Base-by-base conservation (phyloP, 768 basidiomycete genomes). In the Podaxis sp. region DNA sequence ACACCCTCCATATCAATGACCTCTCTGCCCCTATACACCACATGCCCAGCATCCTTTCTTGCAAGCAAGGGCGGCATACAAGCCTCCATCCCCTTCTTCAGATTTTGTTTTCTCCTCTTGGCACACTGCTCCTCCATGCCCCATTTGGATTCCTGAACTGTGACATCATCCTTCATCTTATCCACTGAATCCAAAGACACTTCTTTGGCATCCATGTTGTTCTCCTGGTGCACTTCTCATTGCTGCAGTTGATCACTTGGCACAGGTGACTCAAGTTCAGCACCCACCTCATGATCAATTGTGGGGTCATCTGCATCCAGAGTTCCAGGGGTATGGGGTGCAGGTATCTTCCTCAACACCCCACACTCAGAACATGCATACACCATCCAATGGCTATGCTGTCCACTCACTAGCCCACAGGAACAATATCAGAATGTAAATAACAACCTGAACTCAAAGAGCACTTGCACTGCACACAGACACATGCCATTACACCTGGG, bases 1-100 rank as follows among this genome's bases (percentile, higher is more conserved):
- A 67, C 69, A 15, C 68, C 63, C 24, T 64, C 61, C 57, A 68
- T 64, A 17, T 71, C 67, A 3, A 70, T 63, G 2, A 64, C 54
- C 44, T 87, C 84, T 67, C 85, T 84, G 30, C 92, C 90, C 53
- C 85, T 74, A 68, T 89, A 87, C 3, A 90, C 74, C 19, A 87
- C 79, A 71, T 93, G 90, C 0, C 88, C 89, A 2, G 78, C 80
- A 55, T 84, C 78, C 66, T 82, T 81, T 36, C 72, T 70, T 55
- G 86, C 84, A 70, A 88, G 89, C 17, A 91, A 75, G 2, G 88
- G 89, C 0, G 82, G 81, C 6, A 74, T 67, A 7, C 82, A 83
- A n/a, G 81, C 69, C 5, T 70, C 1, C 60, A 58, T 52, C 68
- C 71, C 68, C 70, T 73, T 39, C 60, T 44, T 24, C 46, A 40